Percentiles rank a stretch among this genome's conserved stretches.
phyloP scores from a whole-genome alignment of 2,329 filamentous ascomycete species.

The Dactylonectria estremocensis region DNA sequence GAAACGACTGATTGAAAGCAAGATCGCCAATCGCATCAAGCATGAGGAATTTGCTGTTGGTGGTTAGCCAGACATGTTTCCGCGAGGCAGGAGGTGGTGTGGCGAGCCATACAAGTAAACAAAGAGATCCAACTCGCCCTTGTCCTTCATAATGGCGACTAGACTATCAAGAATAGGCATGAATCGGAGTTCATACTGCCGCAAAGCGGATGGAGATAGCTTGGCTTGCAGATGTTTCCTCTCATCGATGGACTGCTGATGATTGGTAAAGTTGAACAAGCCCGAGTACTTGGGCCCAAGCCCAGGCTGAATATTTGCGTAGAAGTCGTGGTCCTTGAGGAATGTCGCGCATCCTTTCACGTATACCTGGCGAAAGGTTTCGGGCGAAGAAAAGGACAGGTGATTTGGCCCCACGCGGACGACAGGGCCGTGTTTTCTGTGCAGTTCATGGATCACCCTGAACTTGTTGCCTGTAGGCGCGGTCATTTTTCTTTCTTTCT shows the following conservation, averaged over 20 bases:
- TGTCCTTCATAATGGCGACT: not conserved
- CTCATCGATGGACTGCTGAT: not conserved
- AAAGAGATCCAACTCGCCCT: not conserved
- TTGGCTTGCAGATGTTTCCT: not conserved
- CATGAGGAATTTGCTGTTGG: not conserved
- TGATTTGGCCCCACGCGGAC: not conserved
- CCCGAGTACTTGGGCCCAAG: not conserved
- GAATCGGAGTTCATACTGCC: not conserved
- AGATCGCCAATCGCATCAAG: not conserved
- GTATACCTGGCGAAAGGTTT: not conserved
- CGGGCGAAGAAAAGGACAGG: not conserved
- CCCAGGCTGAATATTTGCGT: not conserved
- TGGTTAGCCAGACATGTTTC: not conserved
- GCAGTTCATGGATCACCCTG: not conserved
- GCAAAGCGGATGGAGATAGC: not conserved
- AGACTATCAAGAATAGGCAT: not conserved
- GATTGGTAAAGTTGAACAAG: not conserved
- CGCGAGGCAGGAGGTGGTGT: not conserved
- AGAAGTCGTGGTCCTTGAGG: not conserved
- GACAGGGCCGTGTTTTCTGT: not conserved
- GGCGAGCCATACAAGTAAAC: not conserved
- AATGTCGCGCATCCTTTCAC: not conserved
- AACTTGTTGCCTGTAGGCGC: not conserved
- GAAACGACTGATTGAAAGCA: not conserved
- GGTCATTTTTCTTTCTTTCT: not conserved